These are phyloP conservation scores for Knoxdaviesia proteae DNA, from an alignment of 2,329 filamentous ascomycete species.

Conservation along the genomic window DNA sequence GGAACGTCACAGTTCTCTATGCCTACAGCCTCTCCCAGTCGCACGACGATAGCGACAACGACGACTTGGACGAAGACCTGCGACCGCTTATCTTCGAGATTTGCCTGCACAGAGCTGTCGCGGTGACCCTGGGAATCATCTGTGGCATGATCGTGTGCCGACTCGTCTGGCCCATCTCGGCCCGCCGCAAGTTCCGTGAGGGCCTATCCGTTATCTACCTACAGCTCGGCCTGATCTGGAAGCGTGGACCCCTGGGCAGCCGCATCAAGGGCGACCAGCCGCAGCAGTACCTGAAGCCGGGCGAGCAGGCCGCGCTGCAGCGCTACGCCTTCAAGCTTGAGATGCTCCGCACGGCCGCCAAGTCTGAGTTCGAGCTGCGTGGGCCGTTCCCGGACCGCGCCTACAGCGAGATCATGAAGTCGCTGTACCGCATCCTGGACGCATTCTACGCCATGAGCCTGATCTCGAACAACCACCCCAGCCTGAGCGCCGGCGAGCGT, in stretches of 20 bases:
- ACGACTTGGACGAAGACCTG: conserved; percentile 73
- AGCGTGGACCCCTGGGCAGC: conserved; percentile 65
- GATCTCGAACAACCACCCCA: conserved; percentile 61
- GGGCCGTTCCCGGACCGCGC: conserved; percentile 65
- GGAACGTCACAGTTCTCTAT: conserved; percentile 88
- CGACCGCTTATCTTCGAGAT: conserved; percentile 77
- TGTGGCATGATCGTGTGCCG: conserved; percentile 87
- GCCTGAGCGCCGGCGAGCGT: conserved; percentile 59
- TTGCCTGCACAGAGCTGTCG: conserved; percentile 65
- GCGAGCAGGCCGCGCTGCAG: conserved; percentile 73
- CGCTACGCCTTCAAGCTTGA: conserved; percentile 58
- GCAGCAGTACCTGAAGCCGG: conserved; percentile 62
- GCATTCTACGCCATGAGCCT: conserved; percentile 94
- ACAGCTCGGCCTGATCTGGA: conserved; percentile 92
- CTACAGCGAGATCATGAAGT: conserved; percentile 54
- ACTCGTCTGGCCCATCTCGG: conserved; percentile 84
- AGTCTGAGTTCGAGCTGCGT: conserved; percentile 72
- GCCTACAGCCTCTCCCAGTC: conserved; percentile 72
- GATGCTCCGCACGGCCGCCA: conserved; percentile 47
- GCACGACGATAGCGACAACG: conserved; percentile 60
- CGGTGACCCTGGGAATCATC: conserved; percentile 68
- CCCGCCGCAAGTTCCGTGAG: conserved; percentile 69
- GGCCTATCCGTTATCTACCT: conserved; percentile 82
- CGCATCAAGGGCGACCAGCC: conserved; percentile 38
- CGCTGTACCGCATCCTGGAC: conserved; percentile 70